Evolutionary conservation across 257 asterid species (phyloP), one percentile per base, ranked within the genome.

Genomic region (Thymus quinquecostatus): DNA sequence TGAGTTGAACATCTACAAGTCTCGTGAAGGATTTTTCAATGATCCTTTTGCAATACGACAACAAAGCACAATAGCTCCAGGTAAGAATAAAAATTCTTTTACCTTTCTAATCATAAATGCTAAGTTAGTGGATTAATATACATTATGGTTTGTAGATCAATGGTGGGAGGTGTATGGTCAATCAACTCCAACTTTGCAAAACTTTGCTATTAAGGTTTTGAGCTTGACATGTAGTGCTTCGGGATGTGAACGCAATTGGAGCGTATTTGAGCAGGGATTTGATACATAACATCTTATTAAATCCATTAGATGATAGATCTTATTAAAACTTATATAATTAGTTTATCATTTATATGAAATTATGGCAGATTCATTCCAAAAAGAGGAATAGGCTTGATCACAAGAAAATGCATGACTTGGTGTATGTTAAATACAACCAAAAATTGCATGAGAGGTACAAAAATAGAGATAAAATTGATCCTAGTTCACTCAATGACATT

Each of bases 161-260:
- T 66, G 70, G 70, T 66, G 70, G 60, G 14, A 9, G 10, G 28
- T 27, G 40, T 44, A 44, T 45, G 57, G 43, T 2, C 36, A 27
- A 3, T 44, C 43, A 1, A 2, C 57, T 29, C 57, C 57, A 27
- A 28, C 10, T 45, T 64, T 64, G 69, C 57, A 64, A 32, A 12
- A 6, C 1, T 3, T 64, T 5, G 44, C 57, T 6, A 44, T 64
- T 3, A 62, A n/a, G 56, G 30, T 64, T 10, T 50, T 64, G 8
- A 27, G 69, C 57, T 47, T 64, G 41, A 44, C 69, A 3, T 64
- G 69, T 45, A 45, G 41, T 44, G 57, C 69, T 2, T 64, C 69
- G 0, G 69, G 69, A 44, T 64, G 69, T 10, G 57, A 44, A 12
- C 29, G 43, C 11, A 41, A 14, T 8, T 54, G 30, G 30, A 49